phyloP scores from a whole-genome alignment of 2,329 filamentous ascomycete genomes.

The Corinectria fuckeliana region DNA sequence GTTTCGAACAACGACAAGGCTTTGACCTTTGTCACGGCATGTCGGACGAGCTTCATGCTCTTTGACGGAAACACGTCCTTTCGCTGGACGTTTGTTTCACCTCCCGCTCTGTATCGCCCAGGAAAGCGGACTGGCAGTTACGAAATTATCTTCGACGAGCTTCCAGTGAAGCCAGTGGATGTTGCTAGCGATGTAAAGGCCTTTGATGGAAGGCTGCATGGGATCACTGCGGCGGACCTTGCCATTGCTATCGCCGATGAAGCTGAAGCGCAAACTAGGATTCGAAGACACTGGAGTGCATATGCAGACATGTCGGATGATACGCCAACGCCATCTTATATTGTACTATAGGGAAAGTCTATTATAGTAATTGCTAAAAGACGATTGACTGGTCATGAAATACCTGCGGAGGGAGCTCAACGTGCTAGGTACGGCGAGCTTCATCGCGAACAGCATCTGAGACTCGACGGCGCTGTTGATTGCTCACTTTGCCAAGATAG shows the following conservation, averaged over 20 bases:
- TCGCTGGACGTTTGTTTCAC: slow-evolving; percentile 9
- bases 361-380: no score
- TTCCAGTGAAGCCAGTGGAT: slow-evolving; percentile 5
- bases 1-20: not conserved
- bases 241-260: slow-evolving; percentile 23
- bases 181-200: not conserved
- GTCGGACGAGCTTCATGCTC: slow-evolving; percentile 6
- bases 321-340: not conserved
- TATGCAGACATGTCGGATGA: slow-evolving; percentile 4
- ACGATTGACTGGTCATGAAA: no score
- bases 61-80: slow-evolving; percentile 16
- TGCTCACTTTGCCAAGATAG: no score
- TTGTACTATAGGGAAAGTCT: not conserved
- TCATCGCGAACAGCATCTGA: no score
- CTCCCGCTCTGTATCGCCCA: slow-evolving; percentile 6
- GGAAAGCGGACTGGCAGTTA: slow-evolving; percentile 3
- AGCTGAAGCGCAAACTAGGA: not conserved
- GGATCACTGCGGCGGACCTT: slow-evolving; percentile 16
- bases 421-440: no score
- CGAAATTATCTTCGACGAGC: not conserved
- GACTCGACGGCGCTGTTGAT: no score
- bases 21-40: slow-evolving; percentile 2
- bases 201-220: slow-evolving; percentile 5
- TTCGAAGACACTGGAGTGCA: slow-evolving; percentile 2
- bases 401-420: no score